Evolutionary conservation across 2,329 filamentous ascomycete genomes (phyloP).

Genomic region (Xenoacremonium recifei): DNA sequence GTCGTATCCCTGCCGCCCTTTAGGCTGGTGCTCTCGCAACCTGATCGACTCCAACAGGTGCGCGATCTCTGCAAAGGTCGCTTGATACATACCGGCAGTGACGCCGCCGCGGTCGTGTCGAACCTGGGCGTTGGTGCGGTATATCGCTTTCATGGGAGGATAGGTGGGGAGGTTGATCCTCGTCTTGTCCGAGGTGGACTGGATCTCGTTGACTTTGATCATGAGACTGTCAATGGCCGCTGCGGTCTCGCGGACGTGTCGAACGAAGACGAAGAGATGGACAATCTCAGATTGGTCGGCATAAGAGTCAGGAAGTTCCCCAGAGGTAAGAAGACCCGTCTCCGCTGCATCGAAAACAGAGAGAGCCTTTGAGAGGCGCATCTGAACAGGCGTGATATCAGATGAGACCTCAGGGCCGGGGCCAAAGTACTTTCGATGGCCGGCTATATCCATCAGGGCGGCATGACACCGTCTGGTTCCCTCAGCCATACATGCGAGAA

Average conservation of each 20-base stretch:
- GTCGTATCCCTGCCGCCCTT: constrained; percentile 18
- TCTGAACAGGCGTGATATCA: constrained; percentile 38
- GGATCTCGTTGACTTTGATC: constrained; percentile 47
- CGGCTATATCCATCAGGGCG: constrained; percentile 52
- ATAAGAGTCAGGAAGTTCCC: constrained; percentile 43
- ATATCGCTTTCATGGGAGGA: constrained; percentile 50
- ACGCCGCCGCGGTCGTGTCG: constrained; percentile 58
- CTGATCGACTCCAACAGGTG: constrained; percentile 43
- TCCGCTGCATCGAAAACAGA: constrained; percentile 48
- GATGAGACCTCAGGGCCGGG: constrained; percentile 40
- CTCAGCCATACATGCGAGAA: constrained; percentile 46
- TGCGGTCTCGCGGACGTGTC: constrained; percentile 53
- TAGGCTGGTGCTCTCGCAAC: constrained; percentile 31
- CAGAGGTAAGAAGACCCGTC: constrained; percentile 43
- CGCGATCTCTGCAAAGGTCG: constrained; percentile 44
- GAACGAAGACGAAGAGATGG: constrained; percentile 53
- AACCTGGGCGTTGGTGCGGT: constrained; percentile 55
- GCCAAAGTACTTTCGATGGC: constrained; percentile 47
- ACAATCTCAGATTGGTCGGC: constrained; percentile 49
- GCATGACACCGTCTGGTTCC: constrained; percentile 48
- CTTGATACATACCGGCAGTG: constrained; percentile 50
- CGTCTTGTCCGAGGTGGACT: constrained; percentile 37
- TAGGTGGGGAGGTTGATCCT: constrained; percentile 52
- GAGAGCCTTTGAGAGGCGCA: constrained; percentile 41
- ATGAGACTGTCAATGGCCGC: constrained; percentile 45